Conservation (phyloP, 768 basidiomycete species). For the Aureoboletus auriporus region DNA sequence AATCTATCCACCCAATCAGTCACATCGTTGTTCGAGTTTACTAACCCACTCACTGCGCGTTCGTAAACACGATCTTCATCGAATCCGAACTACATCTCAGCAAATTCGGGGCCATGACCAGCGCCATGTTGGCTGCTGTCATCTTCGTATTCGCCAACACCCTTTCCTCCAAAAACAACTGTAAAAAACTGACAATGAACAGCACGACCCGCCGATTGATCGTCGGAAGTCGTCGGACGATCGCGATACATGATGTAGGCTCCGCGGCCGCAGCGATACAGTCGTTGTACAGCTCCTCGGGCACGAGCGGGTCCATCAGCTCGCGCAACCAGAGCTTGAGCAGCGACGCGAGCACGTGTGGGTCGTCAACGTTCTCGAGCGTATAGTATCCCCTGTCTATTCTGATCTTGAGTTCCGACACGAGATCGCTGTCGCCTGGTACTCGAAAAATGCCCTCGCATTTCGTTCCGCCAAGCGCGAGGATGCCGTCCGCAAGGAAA, state of each 20-base stretch:
- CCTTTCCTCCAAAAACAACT: constrained; percentile 79
- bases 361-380: constrained; percentile 85
- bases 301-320: constrained; percentile 87
- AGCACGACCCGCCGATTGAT: constrained; percentile 83
- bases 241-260: constrained; percentile 63
- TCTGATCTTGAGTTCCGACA: constrained; percentile 83
- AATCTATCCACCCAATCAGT: constrained; percentile 45
- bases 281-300: constrained; percentile 88
- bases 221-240: constrained; percentile 76
- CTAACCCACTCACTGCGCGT: constrained; percentile 67
- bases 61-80: constrained; percentile 88
- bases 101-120: constrained; percentile 91
- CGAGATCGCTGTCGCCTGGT: constrained; percentile 85
- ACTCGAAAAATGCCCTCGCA: constrained; percentile 92
- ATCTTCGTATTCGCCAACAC: constrained; percentile 77
- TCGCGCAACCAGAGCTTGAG: constrained; percentile 94
- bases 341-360: constrained; percentile 83
- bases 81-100: constrained; percentile 82
- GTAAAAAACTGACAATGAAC: constrained; percentile 88
- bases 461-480: constrained; percentile 81
- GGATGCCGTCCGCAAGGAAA: constrained; percentile 88
- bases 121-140: constrained; percentile 83
- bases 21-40: constrained; percentile 4
- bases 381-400: constrained; percentile 92
- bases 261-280: constrained; percentile 70